Base-by-base conservation (phyloP, 192 early-diverging fungal genomes). In the Backusella morwellensis region DNA sequence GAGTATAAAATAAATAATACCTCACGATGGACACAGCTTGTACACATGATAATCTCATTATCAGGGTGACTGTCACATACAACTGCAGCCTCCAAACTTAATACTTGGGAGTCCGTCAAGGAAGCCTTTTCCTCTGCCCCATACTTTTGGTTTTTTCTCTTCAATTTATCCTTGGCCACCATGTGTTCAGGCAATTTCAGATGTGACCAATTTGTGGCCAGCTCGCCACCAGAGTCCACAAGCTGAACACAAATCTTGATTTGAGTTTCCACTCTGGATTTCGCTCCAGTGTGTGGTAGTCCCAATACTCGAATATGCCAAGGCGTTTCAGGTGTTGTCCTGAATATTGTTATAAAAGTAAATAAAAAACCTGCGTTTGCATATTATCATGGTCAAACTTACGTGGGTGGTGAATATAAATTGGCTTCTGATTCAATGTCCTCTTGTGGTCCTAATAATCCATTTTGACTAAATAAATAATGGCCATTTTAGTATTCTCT, bases 251-350 rank as follows among this genome's bases (percentile, higher is more conserved):
- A 93, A 26, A 95, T 84, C 68, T 93, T 93, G 80, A 93, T 94
- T 81, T 94, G 95, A 54, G 95, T 96, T 80, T 96, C 94, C 40
- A 95, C 94, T 14, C 94, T 84, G 35, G 91, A 93, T 74, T 93
- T 92, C 36, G 89, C 88, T 5, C 83, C 83, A 12, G 74, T 74
- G n/a, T 63, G 59, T 26, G 83, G 78, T 29, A 84, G 56, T 26
- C 83, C 83, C 14, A 81, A 50, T 7, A 84, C 80, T 32, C 74
- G 77, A 54, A 84, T 79, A 17, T 79, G 78, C 73, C 72, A 79
- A 7, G 66, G 70, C 15, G 41, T 26, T 36, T 79, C 73, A 42
- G 23, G 23, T 35, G 74, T 79, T 66, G 67, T 21, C 38, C 78
- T 79, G 38, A n/a, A 42, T 26, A 44, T 32, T 32, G 3, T 32